Conservation (phyloP, 176 grass and related monocot genomes). For the Panicum miliaceum region DNA sequence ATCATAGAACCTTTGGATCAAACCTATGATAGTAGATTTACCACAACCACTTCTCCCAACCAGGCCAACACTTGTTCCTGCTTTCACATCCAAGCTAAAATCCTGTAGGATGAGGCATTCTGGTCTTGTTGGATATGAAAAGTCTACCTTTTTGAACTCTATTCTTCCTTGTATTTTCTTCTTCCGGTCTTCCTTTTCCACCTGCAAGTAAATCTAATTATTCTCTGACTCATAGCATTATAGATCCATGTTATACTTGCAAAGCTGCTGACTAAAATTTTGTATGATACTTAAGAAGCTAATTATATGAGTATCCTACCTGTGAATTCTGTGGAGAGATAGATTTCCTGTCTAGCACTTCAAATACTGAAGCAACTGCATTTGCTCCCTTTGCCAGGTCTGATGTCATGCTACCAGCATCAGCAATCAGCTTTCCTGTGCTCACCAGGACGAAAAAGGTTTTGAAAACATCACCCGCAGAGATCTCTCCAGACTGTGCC, state of each 20-base stretch:
- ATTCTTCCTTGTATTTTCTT: slow-evolving; percentile 85
- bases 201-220: slow-evolving; percentile 54
- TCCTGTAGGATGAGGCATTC: slow-evolving; percentile 87
- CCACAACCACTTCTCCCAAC: slow-evolving; percentile 94
- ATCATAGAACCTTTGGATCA: slow-evolving; percentile 99
- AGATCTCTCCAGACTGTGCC: slow-evolving; percentile 82
- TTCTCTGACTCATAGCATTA: not conserved
- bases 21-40: slow-evolving; percentile 91
- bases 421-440: slow-evolving; percentile 95
- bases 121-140: slow-evolving; percentile 84
- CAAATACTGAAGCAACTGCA: slow-evolving; percentile 94
- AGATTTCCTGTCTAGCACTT: slow-evolving; percentile 91
- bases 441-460: slow-evolving; percentile 98
- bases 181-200: slow-evolving; percentile 57
- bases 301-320: slow-evolving; percentile 40
- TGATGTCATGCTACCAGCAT: slow-evolving; percentile 98
- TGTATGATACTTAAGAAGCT: not conserved
- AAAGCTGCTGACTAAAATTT: slow-evolving; percentile 16
- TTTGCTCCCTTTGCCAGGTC: slow-evolving; percentile 95
- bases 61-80: slow-evolving; percentile 83
- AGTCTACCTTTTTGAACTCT: slow-evolving; percentile 90
- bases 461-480: slow-evolving; percentile 93
- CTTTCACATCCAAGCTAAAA: slow-evolving; percentile 94
- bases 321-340: slow-evolving; percentile 67
- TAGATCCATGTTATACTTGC: slow-evolving; percentile 24